Conservation (phyloP, 148 eudicot species). For the Rhododendron williamsianum region DNA sequence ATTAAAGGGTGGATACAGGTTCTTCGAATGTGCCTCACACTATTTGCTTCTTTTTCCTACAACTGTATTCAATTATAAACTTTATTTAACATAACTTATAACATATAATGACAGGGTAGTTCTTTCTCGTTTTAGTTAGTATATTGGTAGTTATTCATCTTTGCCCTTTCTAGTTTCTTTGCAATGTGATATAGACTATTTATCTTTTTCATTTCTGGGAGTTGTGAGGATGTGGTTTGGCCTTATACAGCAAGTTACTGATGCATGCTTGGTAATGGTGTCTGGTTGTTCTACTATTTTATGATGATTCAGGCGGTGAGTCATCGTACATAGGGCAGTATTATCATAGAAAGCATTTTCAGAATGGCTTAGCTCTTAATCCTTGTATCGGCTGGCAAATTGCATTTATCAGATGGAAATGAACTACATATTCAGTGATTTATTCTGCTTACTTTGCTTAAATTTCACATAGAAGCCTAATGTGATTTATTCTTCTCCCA, state of each 20-base stretch:
- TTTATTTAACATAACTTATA: background rate
- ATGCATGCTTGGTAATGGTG: background rate
- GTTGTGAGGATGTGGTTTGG: background rate
- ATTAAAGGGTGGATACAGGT: conserved; percentile 96
- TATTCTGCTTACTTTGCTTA: background rate
- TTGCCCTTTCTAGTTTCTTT: background rate
- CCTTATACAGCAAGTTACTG: background rate
- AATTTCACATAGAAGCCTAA: background rate
- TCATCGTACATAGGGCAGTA: background rate
- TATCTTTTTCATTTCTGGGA: background rate
- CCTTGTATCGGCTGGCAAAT: background rate
- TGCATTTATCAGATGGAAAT: background rate
- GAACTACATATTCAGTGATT: background rate
- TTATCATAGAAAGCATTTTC: background rate
- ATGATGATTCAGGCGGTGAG: background rate
- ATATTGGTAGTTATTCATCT: background rate
- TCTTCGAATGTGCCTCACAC: background rate
- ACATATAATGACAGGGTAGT: background rate
- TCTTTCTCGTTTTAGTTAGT: background rate
- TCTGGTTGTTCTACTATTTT: background rate
- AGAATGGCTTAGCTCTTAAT: background rate
- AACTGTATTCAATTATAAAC: background rate
- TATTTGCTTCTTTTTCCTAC: background rate
- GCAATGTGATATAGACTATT: background rate
- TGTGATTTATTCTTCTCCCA: background rate